A percentile compares a stretch with the other conserved stretches of the same genome.
phyloP scores from a whole-genome alignment of 805 yeast species.

The Starmerella etchellsii region DNA sequence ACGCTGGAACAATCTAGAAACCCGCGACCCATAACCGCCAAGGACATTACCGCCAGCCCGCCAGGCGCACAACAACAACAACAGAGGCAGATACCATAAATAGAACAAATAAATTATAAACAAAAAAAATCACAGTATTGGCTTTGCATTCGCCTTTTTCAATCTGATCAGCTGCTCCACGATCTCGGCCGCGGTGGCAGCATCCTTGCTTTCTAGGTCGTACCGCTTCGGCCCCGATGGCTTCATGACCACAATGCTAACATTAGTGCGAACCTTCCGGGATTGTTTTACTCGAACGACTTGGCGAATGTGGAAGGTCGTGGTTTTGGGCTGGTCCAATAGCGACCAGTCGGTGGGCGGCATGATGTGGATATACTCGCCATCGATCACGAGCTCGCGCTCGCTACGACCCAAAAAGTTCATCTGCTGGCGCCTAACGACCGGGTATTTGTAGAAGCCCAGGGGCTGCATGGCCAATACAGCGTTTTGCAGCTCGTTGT shows the following conservation, averaged over 20 bases:
- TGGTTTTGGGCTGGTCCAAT: slow-evolving; percentile 65
- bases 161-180: slow-evolving; percentile 42
- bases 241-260: slow-evolving; percentile 67
- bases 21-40: background rate
- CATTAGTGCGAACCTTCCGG: slow-evolving; percentile 58
- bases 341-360: slow-evolving; percentile 71
- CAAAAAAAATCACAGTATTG: background rate
- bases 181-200: slow-evolving; percentile 55
- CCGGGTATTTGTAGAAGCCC: slow-evolving; percentile 71
- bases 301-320: slow-evolving; percentile 75
- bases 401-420: slow-evolving; percentile 70
- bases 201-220: slow-evolving; percentile 64
- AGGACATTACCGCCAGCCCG: too few species aligned
- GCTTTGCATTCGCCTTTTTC: slow-evolving; percentile 4
- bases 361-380: slow-evolving; percentile 80
- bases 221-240: slow-evolving; percentile 64
- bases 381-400: slow-evolving; percentile 76
- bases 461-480: slow-evolving; percentile 21
- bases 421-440: slow-evolving; percentile 80
- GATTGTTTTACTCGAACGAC: slow-evolving; percentile 65
- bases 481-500: slow-evolving; percentile 7
- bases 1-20: slow-evolving; percentile 11
- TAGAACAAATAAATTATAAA: background rate
- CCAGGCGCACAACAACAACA: background rate
- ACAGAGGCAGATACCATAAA: background rate